Base-by-base conservation (phyloP, 2,329 filamentous ascomycete genomes). In the Alternaria triticina region DNA sequence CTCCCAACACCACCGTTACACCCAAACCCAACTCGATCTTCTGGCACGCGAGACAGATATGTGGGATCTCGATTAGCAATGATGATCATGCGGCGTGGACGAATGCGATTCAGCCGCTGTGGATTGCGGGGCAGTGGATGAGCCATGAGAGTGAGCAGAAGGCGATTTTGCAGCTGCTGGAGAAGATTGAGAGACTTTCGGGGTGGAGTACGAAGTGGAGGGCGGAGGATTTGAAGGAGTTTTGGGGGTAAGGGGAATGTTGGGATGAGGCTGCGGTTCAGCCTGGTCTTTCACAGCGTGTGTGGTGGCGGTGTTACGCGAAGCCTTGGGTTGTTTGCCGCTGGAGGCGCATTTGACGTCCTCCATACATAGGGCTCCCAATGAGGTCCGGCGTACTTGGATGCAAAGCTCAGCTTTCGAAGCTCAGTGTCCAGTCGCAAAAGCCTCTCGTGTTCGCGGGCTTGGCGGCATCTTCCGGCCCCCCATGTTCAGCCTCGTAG, bases 151-250 rank as follows among this genome's bases (percentile, higher is more conserved):
- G 70, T 40, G 83, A 78, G 73, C 85, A 77, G 66, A 76, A 60
- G 55, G 83, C 70, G 59, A 85, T 88, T n/a, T 36, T 87, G 11
- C 79, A 83, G 11, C 74, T 86, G 13, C 70, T 86, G 46, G 81
- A 81, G 15, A 77, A 79, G 23, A 87, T 87, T 33, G 85, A 87
- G 74, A 76, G 76, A 27, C 83, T 86, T 66, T 85, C 82, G 7
- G 86, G 86, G 0, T 87, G 85, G 85, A 81, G 82, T 4, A 86
- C 86, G 1, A 79, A 80, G 62, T 87, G 85, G 85, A 74, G 86
- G 45, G 83, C 81, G 0, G 83, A 86, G 15, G 85, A 87, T 71
- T 52, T 88, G 50, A 82, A 81, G 49, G 82, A 84, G 52, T 83
- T 83, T 59, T 87, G 84, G 85, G 85, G 85, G 9, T 63, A 50